phyloP scores from a whole-genome alignment of 2,329 filamentous ascomycete species.

The Venturia effusa region DNA sequence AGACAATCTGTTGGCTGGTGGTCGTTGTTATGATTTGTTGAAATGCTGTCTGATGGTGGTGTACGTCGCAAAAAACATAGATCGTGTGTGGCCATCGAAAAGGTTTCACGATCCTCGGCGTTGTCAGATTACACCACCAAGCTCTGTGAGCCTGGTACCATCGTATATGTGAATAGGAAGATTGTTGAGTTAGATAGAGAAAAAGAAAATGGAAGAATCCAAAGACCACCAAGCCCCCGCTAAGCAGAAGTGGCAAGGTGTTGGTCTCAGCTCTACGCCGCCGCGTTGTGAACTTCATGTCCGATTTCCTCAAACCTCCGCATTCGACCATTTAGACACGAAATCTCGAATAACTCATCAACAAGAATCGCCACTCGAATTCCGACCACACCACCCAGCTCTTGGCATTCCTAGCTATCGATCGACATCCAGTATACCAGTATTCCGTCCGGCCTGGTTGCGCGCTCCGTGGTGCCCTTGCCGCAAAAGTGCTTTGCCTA shows the following conservation, averaged over 20 bases:
- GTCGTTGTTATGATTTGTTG: too few relatives aligned
- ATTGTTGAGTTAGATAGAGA: too few relatives aligned
- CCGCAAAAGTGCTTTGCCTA: background rate
- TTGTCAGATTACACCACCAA: too few relatives aligned
- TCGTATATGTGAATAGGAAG: too few relatives aligned
- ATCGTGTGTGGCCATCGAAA: too few relatives aligned
- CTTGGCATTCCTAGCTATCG: constrained; percentile 3
- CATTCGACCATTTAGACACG: background rate
- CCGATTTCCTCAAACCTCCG: background rate
- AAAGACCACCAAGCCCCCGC: background rate
- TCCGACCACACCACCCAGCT: background rate
- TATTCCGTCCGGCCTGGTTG: background rate
- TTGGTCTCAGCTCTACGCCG: background rate
- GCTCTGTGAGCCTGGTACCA: too few relatives aligned
- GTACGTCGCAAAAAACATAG: too few relatives aligned
- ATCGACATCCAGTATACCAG: background rate
- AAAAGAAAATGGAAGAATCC: too few relatives aligned
- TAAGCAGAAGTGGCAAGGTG: background rate
- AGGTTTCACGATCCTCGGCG: too few relatives aligned
- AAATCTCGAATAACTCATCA: background rate
- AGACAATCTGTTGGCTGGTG: too few relatives aligned
- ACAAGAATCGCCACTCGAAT: background rate
- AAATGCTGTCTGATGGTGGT: too few relatives aligned
- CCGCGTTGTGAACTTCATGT: background rate
- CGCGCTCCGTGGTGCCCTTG: background rate